Percentiles rank a stretch among this genome's conserved stretches.
These are phyloP conservation scores for Alternaria sp. DNA, from an alignment of 2,329 filamentous ascomycete genomes.

Conservation along the genomic window DNA sequence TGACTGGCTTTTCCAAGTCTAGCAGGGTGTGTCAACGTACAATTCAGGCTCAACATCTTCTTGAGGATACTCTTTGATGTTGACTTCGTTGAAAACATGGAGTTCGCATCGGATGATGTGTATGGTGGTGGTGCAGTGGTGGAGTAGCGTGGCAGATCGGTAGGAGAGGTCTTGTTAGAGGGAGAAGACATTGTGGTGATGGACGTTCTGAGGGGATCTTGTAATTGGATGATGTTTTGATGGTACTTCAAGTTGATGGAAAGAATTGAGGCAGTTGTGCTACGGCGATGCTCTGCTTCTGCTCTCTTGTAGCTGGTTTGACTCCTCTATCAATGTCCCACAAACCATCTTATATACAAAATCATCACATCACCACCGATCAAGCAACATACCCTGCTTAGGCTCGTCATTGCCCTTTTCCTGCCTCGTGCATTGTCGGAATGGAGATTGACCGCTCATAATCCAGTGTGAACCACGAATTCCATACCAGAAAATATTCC, in stretches of 20 bases:
- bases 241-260: background rate
- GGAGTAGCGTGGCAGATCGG: slow-evolving; percentile 7
- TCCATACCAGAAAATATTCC: background rate
- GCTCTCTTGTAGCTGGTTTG: background rate
- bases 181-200: slow-evolving; percentile 13
- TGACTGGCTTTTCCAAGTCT: background rate
- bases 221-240: background rate
- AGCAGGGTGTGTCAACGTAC: slow-evolving; percentile 11
- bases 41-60: slow-evolving; percentile 20
- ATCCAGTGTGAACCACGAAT: background rate
- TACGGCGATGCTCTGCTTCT: background rate
- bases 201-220: background rate
- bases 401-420: background rate
- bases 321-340: background rate
- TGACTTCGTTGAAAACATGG: slow-evolving; percentile 18
- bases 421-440: background rate
- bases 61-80: slow-evolving; percentile 27
- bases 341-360: slow-evolving; percentile 1
- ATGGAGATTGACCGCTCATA: background rate
- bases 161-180: background rate
- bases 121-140: slow-evolving; percentile 21
- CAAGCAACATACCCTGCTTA: background rate
- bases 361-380: slow-evolving; percentile 1
- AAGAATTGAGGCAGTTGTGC: background rate
- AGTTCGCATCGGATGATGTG: slow-evolving; percentile 17